These are phyloP conservation scores for Austroboletus eburneus DNA, from an alignment of 768 basidiomycete species.

Conservation along the genomic window DNA sequence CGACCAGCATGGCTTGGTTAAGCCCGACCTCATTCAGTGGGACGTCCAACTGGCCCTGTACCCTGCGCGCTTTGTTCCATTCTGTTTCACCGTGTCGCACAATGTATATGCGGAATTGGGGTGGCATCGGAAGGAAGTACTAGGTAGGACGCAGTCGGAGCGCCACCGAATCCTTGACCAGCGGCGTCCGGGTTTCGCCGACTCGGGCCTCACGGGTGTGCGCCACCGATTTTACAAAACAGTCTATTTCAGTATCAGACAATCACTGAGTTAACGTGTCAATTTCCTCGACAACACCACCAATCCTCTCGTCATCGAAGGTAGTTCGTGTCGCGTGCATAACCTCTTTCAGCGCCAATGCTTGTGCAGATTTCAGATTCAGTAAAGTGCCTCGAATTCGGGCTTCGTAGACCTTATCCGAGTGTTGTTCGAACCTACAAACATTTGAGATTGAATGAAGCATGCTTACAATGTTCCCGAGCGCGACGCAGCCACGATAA, in stretches of 20 bases:
- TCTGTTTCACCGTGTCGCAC: constrained; percentile 80
- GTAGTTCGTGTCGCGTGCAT: constrained; percentile 38
- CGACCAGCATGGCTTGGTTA: constrained; percentile 55
- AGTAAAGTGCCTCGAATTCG: constrained; percentile 36
- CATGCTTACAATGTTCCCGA: constrained; percentile 64
- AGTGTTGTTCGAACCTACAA: neutral
- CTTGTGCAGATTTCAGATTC: constrained; percentile 33
- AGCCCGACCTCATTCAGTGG: constrained; percentile 58
- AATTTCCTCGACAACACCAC: constrained; percentile 49
- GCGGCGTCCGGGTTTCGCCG: too few species aligned
- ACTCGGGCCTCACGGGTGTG: too few species aligned
- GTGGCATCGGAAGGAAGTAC: constrained; percentile 18
- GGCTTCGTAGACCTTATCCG: constrained; percentile 45
- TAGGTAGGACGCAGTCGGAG: neutral
- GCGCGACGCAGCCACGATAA: constrained; percentile 66
- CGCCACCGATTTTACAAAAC: too few species aligned
- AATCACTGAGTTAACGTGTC: constrained; percentile 9
- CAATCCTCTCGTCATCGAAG: constrained; percentile 60
- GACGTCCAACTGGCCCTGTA: constrained; percentile 77
- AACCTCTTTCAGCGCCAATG: constrained; percentile 37
- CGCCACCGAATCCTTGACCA: too few species aligned
- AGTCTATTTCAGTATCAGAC: too few species aligned
- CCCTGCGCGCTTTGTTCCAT: constrained; percentile 55
- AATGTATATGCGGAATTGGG: constrained; percentile 51
- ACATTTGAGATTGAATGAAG: neutral